Conservation (phyloP, 768 basidiomycete species). For the Suillus spraguei region DNA sequence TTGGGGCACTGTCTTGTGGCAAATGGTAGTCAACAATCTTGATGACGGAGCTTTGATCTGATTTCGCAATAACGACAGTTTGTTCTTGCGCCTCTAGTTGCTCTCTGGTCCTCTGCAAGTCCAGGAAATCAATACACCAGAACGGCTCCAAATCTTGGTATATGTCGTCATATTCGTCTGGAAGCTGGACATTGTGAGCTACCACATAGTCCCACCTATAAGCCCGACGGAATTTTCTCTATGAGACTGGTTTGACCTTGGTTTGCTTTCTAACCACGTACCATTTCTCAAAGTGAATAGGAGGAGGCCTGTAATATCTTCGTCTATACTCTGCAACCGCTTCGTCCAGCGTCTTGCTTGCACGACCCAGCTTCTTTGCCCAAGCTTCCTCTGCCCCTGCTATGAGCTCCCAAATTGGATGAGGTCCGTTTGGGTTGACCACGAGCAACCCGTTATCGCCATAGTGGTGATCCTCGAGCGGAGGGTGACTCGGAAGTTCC, state of each 20-base stretch:
- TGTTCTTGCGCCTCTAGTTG: conserved; percentile 20
- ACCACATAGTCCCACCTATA: conserved; percentile 45
- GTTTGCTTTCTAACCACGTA: conserved; percentile 18
- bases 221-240: neutral
- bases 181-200: conserved; percentile 39
- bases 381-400: conserved; percentile 38
- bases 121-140: conserved; percentile 37
- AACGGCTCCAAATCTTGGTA: conserved; percentile 38
- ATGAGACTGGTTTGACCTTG: neutral
- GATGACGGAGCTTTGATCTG: conserved; percentile 8
- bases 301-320: conserved; percentile 38
- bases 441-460: conserved; percentile 34
- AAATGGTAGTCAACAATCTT: conserved; percentile 21
- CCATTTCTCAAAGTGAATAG: conserved; percentile 47
- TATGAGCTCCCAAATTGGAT: conserved; percentile 49
- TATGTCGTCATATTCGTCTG: conserved; percentile 52
- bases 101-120: conserved; percentile 23
- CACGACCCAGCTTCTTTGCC: conserved; percentile 34
- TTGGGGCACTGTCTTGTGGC: neutral
- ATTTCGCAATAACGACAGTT: conserved; percentile 31
- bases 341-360: conserved; percentile 39
- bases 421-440: conserved; percentile 37
- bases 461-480: conserved; percentile 23
- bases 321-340: conserved; percentile 42
- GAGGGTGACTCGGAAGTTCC: neutral